Percentiles rank a stretch among this genome's conserved stretches.
Conservation (phyloP, 331 rosid species). For the Telfairia occidentalis region DNA sequence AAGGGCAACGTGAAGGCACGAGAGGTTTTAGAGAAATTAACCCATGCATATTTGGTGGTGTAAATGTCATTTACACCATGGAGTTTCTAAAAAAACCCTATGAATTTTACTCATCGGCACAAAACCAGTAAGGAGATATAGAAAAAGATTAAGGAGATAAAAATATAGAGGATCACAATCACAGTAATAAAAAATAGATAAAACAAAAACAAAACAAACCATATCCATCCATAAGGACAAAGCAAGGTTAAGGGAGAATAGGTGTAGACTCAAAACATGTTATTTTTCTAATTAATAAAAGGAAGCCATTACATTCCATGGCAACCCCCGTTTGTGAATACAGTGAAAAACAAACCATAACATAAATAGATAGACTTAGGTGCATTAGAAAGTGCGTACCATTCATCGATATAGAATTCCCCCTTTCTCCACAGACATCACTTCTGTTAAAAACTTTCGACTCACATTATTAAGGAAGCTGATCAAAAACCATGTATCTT, state of each 20-base stretch:
- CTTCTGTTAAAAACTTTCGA: neutral
- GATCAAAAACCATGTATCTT: slow-evolving; percentile 51
- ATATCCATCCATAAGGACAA: too few relatives aligned
- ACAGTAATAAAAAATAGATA: too few relatives aligned
- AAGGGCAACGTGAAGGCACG: too few relatives aligned
- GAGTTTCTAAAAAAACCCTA: too few relatives aligned
- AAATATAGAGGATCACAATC: too few relatives aligned
- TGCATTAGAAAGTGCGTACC: neutral
- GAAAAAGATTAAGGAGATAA: too few relatives aligned
- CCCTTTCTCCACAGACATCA: neutral
- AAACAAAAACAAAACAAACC: neutral
- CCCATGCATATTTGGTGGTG: too few relatives aligned
- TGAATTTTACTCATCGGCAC: too few relatives aligned
- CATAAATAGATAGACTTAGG: neutral
- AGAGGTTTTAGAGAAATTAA: too few relatives aligned
- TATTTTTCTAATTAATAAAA: neutral
- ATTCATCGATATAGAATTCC: neutral
- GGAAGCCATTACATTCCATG: neutral
- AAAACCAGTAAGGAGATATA: too few relatives aligned
- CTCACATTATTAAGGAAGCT: neutral
- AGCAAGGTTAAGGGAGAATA: neutral
- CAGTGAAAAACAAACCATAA: neutral
- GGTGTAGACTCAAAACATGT: neutral
- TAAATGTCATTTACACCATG: too few relatives aligned
- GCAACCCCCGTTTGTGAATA: neutral